Evolutionary conservation across 1,139 yeast genomes (phyloP).

Genomic region (Debaryomycetaceae sp.): DNA sequence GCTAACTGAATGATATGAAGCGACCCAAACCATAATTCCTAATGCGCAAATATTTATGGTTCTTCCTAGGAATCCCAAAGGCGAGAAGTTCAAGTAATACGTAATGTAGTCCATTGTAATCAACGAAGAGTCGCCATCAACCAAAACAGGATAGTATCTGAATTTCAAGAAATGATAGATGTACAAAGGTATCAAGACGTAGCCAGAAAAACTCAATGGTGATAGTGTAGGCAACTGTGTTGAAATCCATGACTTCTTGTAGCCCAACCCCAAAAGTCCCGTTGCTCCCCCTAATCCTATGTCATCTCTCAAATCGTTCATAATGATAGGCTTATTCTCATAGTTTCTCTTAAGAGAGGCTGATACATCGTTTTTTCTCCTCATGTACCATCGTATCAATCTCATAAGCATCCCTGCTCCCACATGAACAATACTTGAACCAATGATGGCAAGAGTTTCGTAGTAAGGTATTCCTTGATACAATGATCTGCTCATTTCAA

Average conservation of each 20-base stretch:
- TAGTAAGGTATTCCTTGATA: conserved; percentile 51
- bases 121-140: conserved; percentile 66
- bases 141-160: conserved; percentile 45
- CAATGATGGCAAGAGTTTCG: conserved; percentile 48
- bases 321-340: conserved; percentile 11
- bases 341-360: conserved; percentile 7
- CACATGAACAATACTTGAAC: conserved; percentile 49
- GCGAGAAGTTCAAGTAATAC: conserved; percentile 32
- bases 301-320: conserved; percentile 31
- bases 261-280: conserved; percentile 52
- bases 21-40: conserved; percentile 19
- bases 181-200: conserved; percentile 44
- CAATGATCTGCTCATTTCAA: conserved; percentile 59
- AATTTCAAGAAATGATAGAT: conserved; percentile 46
- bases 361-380: conserved; percentile 8
- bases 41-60: conserved; percentile 18
- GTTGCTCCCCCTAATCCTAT: conserved; percentile 61
- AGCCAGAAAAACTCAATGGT: conserved; percentile 62
- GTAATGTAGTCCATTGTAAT: conserved; percentile 53
- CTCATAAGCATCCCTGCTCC: conserved; percentile 52
- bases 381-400: conserved; percentile 24
- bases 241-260: conserved; percentile 43
- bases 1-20: conserved; percentile 34
- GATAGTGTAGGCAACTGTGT: conserved; percentile 28
- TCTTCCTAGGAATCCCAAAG: conserved; percentile 14